Percentiles rank a stretch among this genome's conserved stretches.
Evolutionary conservation across 805 yeast species (phyloP).

Genomic region (Candida mattraensis): DNA sequence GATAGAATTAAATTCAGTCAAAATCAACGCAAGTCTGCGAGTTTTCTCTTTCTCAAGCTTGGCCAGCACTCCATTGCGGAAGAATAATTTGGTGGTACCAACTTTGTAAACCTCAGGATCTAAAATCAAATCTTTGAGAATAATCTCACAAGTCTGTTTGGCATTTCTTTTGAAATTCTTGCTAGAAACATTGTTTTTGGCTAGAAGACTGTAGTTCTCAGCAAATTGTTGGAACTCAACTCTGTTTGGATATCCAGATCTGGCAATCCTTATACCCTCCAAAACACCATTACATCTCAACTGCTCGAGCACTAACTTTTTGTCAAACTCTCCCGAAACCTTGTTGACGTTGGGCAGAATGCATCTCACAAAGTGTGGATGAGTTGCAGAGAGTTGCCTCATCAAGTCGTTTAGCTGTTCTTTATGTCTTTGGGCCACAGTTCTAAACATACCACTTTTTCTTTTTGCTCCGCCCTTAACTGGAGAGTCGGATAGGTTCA

Average conservation of each 20-base stretch:
- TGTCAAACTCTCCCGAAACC: slow-evolving; percentile 69
- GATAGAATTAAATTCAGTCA: slow-evolving; percentile 62
- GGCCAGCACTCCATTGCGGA: slow-evolving; percentile 76
- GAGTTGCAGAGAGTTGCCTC: slow-evolving; percentile 72
- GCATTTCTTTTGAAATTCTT: slow-evolving; percentile 37
- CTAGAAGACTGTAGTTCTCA: slow-evolving; percentile 70
- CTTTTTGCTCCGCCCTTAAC: slow-evolving; percentile 28
- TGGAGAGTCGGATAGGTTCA: slow-evolving; percentile 33
- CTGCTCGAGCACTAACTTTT: slow-evolving; percentile 78
- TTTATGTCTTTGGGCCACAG: slow-evolving; percentile 86
- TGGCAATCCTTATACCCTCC: slow-evolving; percentile 95
- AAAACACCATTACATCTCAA: slow-evolving; percentile 95
- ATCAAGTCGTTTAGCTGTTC: slow-evolving; percentile 75
- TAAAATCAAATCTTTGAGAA: slow-evolving; percentile 61
- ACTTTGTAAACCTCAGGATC: slow-evolving; percentile 61
- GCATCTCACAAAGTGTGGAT: slow-evolving; percentile 97
- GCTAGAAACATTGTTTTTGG: slow-evolving; percentile 41
- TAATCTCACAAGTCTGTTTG: slow-evolving; percentile 67
- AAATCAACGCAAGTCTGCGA: slow-evolving; percentile 49
- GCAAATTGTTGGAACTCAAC: slow-evolving; percentile 80
- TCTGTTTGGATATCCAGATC: slow-evolving; percentile 96
- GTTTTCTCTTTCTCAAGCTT: slow-evolving; percentile 79
- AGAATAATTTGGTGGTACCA: slow-evolving; percentile 72
- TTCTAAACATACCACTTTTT: slow-evolving; percentile 50
- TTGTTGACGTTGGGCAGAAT: slow-evolving; percentile 85